Evolutionary conservation across 1,139 yeast species (phyloP).

Genomic region (Yamadazyma diddensiae): DNA sequence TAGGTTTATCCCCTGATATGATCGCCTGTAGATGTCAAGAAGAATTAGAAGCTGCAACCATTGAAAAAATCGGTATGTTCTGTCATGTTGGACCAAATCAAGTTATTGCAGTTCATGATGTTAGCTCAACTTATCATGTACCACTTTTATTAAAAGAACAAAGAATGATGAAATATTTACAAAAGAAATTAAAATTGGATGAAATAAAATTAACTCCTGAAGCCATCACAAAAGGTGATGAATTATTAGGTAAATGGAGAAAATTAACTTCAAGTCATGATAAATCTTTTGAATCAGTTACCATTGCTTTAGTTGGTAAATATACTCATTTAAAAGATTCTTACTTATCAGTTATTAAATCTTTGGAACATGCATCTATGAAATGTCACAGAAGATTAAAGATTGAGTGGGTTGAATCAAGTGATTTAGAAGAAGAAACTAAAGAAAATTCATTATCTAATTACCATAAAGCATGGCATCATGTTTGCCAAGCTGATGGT

Average conservation of each 20-base stretch:
- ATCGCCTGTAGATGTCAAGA: conserved; percentile 97
- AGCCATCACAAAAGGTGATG: conserved; percentile 61
- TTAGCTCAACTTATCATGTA: conserved; percentile 95
- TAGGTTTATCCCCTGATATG: conserved; percentile 94
- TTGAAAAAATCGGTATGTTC: conserved; percentile 96
- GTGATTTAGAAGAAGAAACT: conserved; percentile 77
- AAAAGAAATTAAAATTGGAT: conserved; percentile 62
- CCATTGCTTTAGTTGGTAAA: conserved; percentile 95
- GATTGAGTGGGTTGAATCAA: conserved; percentile 94
- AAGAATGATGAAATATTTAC: conserved; percentile 72
- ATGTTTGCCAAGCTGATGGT: conserved; percentile 93
- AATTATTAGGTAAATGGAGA: conserved; percentile 76
- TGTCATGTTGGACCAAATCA: conserved; percentile 98
- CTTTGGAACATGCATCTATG: conserved; percentile 94
- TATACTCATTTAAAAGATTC: conserved; percentile 95
- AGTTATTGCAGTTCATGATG: conserved; percentile 95
- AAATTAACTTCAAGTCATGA: conserved; percentile 74
- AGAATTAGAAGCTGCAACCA: conserved; percentile 75
- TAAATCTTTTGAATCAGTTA: conserved; percentile 78
- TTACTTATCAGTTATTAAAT: conserved; percentile 89
- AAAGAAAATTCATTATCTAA: conserved; percentile 63
- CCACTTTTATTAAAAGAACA: conserved; percentile 89
- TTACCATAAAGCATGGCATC: conserved; percentile 95
- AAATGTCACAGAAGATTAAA: conserved; percentile 78
- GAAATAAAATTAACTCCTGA: conserved; percentile 50